Conservation (phyloP, 225 moss, liverwort and hornwort species). For the Straminergon stramineum region DNA sequence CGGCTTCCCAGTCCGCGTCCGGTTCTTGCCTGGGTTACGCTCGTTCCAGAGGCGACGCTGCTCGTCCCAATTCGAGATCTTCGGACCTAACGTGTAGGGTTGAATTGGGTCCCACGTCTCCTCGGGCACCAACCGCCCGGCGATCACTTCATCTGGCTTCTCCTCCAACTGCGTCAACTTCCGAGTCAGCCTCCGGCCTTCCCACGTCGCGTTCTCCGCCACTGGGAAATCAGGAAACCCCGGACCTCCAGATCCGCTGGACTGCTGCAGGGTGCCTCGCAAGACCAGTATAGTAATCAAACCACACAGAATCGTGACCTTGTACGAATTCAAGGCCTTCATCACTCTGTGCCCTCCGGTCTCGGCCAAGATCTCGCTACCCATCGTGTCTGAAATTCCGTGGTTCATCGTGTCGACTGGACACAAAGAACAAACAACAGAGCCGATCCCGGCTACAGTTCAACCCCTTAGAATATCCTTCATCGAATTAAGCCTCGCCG, state of each 20-base stretch:
- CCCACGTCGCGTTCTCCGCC: not conserved
- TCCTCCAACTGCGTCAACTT: conserved; percentile 9
- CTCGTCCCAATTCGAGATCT: conserved; percentile 50
- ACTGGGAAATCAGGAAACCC: not conserved
- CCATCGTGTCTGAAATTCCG: not conserved
- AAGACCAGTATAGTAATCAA: conserved; percentile 45
- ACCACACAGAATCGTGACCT: conserved; percentile 38
- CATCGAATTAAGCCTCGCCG: not conserved
- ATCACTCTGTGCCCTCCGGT: conserved; percentile 13
- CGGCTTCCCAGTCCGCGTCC: conserved; percentile 30
- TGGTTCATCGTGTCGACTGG: not conserved
- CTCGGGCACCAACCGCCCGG: conserved; percentile 3
- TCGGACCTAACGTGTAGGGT: conserved; percentile 38
- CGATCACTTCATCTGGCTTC: not conserved
- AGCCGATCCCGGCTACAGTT: not conserved
- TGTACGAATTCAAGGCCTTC: conserved; percentile 20
- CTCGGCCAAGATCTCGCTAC: not conserved
- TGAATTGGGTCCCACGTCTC: conserved; percentile 9
- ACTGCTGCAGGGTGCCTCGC: conserved; percentile 17
- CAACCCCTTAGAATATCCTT: not conserved
- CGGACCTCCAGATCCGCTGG: not conserved
- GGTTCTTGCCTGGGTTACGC: conserved; percentile 18
- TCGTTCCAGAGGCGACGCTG: conserved; percentile 39
- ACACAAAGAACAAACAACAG: not conserved
- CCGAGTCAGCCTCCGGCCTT: not conserved